Conservation (phyloP, 805 yeast species). For the Kazachstania martiniae region DNA sequence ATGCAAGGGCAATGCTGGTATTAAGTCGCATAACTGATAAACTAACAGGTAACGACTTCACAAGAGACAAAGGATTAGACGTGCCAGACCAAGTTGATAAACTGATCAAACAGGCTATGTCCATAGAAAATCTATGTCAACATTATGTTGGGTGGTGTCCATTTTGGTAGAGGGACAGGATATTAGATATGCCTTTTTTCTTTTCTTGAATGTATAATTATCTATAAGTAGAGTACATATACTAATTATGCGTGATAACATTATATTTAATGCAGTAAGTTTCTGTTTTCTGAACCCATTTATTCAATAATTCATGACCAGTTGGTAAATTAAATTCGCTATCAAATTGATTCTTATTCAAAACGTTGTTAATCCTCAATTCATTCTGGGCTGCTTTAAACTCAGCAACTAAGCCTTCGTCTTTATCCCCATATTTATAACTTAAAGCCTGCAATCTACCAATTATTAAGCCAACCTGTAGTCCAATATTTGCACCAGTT, state of each 20-base stretch:
- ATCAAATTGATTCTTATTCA: constrained; percentile 46
- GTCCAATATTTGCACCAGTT: constrained; percentile 61
- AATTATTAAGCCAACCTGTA: constrained; percentile 51
- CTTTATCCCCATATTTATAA: constrained; percentile 10
- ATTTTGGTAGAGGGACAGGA: constrained; percentile 93
- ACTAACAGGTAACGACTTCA: constrained; percentile 86
- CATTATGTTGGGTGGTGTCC: constrained; percentile 99
- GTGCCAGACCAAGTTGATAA: constrained; percentile 88
- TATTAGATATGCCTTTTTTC: too few species aligned
- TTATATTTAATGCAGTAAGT: constrained; percentile 11
- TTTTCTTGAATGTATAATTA: too few species aligned
- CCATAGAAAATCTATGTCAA: constrained; percentile 89
- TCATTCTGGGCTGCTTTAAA: constrained; percentile 38
- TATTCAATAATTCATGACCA: constrained; percentile 31
- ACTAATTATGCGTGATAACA: constrained; percentile 4
- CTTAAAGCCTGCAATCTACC: constrained; percentile 37
- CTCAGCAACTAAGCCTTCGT: constrained; percentile 11
- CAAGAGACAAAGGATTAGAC: constrained; percentile 55
- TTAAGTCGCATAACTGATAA: constrained; percentile 84
- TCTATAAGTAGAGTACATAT: background rate
- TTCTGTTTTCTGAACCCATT: constrained; percentile 34
- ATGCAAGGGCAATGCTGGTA: constrained; percentile 84
- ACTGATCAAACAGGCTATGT: constrained; percentile 87
- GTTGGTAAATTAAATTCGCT: constrained; percentile 32
- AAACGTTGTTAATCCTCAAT: constrained; percentile 45